Base-by-base conservation (phyloP, 495 filamentous ascomycete genomes). In the Xylaria longipes region DNA sequence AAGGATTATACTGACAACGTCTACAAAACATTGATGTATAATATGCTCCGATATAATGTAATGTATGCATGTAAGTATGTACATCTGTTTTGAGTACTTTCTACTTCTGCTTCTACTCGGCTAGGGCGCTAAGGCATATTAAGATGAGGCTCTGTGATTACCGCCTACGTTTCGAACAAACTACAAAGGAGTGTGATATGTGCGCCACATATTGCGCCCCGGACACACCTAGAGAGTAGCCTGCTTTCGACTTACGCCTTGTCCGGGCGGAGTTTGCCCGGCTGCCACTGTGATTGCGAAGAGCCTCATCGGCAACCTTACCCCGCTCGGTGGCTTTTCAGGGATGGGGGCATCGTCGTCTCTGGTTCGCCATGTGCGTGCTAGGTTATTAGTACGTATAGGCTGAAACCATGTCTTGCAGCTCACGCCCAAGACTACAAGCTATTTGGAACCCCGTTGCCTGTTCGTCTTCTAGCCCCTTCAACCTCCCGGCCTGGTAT, bases 241-340 rank as follows among this genome's bases (percentile, higher is more conserved):
- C 15, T 25, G 20, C 63, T 17, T 31, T 20, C 20, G 45, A 31
- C 27, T 15, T 37, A 52, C 57, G 14, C 37, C 31, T 45, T 22
- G 45, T 22, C 37, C 35, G 22, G n/a, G 12, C 22, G 39, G 65
- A 56, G 8, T 25, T 31, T 45, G 45, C 63, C 63, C 45, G 7
- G 22, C 22, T 8, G 25, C 27, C 43, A 43, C 33, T 60, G 31
- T 6, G 33, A 60, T 12, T 31, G 27, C 22, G 50, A 58, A 60
- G 66, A 69, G 54, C 66, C 66, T 69, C 68, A 61, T 52, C 68
- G 43, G 68, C 7, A 27, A 39, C 15, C 45, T 37, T 69, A 69
- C 68, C 68, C 68, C 68, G 68, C 68, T 69, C 20, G 29, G 68
- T 69, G 68, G 68, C 68, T 69, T 69, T 39, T 20, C 45, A 39